Conservation (phyloP, 1,284 basidiomycete genomes). For the Vanrija sp. region DNA sequence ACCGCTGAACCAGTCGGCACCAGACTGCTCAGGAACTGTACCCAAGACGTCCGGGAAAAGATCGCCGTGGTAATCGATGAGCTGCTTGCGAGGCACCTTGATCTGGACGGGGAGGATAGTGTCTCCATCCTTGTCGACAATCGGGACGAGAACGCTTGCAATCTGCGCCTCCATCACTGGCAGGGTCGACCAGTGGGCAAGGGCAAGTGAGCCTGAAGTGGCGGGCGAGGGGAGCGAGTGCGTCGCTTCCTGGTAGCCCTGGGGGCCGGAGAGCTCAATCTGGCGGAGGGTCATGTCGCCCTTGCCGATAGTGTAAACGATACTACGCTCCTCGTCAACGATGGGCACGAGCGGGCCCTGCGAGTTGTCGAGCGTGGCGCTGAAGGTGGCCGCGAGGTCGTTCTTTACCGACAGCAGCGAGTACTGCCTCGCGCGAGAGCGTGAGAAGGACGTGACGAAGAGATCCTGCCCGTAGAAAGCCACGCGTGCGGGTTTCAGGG, state of each 20-base stretch:
- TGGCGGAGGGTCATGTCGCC: slow-evolving; percentile 51
- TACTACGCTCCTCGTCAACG: slow-evolving; percentile 46
- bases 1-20: slow-evolving; percentile 43
- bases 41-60: slow-evolving; percentile 46
- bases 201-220: slow-evolving; percentile 37
- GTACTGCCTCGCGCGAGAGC: slow-evolving; percentile 34
- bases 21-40: slow-evolving; percentile 41
- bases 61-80: slow-evolving; percentile 51
- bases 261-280: slow-evolving; percentile 44
- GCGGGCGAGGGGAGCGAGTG: slow-evolving; percentile 39
- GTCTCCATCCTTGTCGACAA: slow-evolving; percentile 44
- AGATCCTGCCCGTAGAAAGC: slow-evolving; percentile 39
- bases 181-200: slow-evolving; percentile 37
- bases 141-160: slow-evolving; percentile 43
- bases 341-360: slow-evolving; percentile 45
- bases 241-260: slow-evolving; percentile 40
- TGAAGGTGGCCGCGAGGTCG: slow-evolving; percentile 30
- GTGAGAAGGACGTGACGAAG: slow-evolving; percentile 49
- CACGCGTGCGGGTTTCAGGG: slow-evolving; percentile 43
- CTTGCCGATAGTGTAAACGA: slow-evolving; percentile 47
- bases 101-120: slow-evolving; percentile 45
- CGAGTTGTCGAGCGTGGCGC: slow-evolving; percentile 45
- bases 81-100: slow-evolving; percentile 48
- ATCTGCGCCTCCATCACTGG: slow-evolving; percentile 52
- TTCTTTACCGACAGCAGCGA: slow-evolving; percentile 29